Evolutionary conservation across 768 basidiomycete species (phyloP).

Genomic region (Russula vinacea): DNA sequence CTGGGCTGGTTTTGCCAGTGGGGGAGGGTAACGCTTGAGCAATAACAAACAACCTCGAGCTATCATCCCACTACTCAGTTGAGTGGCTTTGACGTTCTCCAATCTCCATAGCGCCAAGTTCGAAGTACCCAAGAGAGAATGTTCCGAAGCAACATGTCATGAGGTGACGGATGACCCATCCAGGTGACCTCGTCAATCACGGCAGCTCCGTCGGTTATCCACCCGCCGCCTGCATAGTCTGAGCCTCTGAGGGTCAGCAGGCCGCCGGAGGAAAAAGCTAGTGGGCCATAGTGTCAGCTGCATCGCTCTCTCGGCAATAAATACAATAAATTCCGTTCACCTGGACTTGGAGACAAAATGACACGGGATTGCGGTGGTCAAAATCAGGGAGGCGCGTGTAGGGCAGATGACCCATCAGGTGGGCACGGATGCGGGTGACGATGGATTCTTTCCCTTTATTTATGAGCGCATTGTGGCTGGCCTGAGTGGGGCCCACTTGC

Average conservation of each 20-base stretch:
- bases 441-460: not conserved
- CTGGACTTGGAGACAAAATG: too few relatives aligned
- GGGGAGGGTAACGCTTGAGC: not conserved
- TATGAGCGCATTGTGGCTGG: not conserved
- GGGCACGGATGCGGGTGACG: not conserved
- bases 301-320: not conserved
- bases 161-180: constrained; percentile 6
- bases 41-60: too few relatives aligned
- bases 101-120: not conserved
- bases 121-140: not conserved
- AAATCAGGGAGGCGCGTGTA: constrained; percentile 12
- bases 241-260: not conserved
- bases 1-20: not conserved
- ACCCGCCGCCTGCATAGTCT: not conserved
- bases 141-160: constrained; percentile 1
- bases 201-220: not conserved
- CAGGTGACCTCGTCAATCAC: constrained; percentile 22
- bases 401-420: constrained; percentile 26
- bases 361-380: constrained; percentile 6
- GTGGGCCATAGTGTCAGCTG: not conserved
- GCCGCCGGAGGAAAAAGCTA: not conserved
- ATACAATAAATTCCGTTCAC: not conserved
- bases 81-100: too few relatives aligned
- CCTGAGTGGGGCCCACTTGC: constrained; percentile 1
- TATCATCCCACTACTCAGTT: too few relatives aligned